A percentile compares a stretch with the other conserved stretches of the same genome.
Conservation (phyloP, 371 early-diverging fungal genomes). For the Synchytrium microbalum region DNA sequence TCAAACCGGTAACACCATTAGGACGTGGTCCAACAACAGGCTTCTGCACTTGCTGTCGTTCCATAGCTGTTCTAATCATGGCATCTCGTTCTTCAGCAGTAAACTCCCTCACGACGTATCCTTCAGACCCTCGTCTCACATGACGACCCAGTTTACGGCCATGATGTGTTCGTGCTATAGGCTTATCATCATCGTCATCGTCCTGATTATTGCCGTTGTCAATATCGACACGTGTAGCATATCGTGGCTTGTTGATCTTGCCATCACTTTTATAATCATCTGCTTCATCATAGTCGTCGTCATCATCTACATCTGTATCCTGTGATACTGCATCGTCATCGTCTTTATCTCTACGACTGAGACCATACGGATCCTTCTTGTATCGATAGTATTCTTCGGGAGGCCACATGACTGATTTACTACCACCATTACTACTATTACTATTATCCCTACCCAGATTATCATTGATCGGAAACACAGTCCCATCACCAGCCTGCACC, state of each 20-base stretch:
- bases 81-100: constrained; percentile 27
- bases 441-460: constrained; percentile 20
- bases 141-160: constrained; percentile 9
- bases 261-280: not conserved
- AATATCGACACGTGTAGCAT: not conserved
- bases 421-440: not conserved
- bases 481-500: constrained; percentile 58
- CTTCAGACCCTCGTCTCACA: constrained; percentile 40
- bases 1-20: too few species aligned
- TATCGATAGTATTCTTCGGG: constrained; percentile 44
- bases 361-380: constrained; percentile 31
- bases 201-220: constrained; percentile 6
- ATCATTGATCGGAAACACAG: constrained; percentile 53
- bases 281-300: constrained; percentile 9
- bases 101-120: constrained; percentile 33
- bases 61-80: too few species aligned
- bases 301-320: constrained; percentile 3
- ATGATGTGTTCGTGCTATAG: not conserved
- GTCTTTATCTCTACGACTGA: constrained; percentile 7
- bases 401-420: constrained; percentile 40
- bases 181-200: constrained; percentile 3
- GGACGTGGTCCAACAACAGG: too few species aligned
- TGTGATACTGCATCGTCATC: not conserved
- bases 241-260: not conserved
- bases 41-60: too few species aligned